Conservation (phyloP, 2,329 filamentous ascomycete species). For the Colletotrichum costaricense region DNA sequence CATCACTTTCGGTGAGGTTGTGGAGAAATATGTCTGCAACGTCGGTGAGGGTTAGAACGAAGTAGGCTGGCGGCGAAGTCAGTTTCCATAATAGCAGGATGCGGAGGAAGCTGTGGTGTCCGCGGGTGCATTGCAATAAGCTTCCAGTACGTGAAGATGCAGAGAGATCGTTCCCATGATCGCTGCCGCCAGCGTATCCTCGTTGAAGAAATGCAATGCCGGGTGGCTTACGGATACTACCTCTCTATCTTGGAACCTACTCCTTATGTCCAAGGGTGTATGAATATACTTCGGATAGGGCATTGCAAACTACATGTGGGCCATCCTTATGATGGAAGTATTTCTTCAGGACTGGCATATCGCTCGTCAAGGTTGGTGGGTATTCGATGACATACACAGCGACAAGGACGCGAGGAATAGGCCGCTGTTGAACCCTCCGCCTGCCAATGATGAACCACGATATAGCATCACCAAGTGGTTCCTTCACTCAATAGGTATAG, state of each 20-base stretch:
- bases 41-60: neutral
- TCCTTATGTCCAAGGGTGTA: neutral
- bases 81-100: neutral
- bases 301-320: neutral
- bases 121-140: neutral
- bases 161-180: neutral
- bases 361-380: neutral
- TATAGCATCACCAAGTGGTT: neutral
- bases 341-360: neutral
- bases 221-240: neutral
- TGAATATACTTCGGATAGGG: neutral
- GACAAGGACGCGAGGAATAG: neutral
- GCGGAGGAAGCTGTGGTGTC: neutral
- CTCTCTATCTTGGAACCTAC: neutral
- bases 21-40: neutral
- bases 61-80: neutral
- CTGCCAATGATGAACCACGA: neutral
- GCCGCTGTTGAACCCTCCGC: neutral
- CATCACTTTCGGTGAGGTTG: neutral
- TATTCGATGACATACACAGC: neutral
- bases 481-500: neutral
- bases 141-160: neutral
- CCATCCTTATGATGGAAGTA: neutral
- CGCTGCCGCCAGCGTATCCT: neutral
- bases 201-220: neutral